These are phyloP conservation scores for Periconia sp. DNA, from an alignment of 2,329 filamentous ascomycete genomes.

Conservation along the genomic window DNA sequence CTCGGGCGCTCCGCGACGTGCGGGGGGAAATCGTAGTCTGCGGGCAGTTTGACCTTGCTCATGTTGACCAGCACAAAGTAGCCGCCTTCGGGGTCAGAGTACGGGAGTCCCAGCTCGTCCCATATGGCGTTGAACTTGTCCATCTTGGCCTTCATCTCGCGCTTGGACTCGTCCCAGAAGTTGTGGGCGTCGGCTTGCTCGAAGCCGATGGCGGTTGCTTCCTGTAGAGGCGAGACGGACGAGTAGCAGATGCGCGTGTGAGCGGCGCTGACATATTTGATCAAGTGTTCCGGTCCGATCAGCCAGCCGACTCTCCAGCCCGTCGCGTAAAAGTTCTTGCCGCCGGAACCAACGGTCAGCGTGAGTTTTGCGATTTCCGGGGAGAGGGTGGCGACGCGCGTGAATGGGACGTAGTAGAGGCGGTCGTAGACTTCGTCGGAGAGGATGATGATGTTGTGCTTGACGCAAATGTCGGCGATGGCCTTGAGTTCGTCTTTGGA, in stretches of 20 bases:
- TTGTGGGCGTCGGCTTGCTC: constrained; percentile 81
- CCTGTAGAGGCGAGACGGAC: constrained; percentile 89
- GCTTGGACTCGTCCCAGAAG: constrained; percentile 84
- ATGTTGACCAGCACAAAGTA: constrained; percentile 98
- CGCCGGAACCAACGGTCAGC: constrained; percentile 90
- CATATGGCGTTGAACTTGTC: constrained; percentile 74
- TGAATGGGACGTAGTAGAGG: constrained; percentile 94
- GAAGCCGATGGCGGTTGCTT: constrained; percentile 91
- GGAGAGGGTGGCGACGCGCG: constrained; percentile 84
- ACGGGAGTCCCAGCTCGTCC: constrained; percentile 56
- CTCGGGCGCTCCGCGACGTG: constrained; percentile 84
- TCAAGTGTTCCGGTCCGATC: constrained; percentile 83
- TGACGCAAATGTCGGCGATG: constrained; percentile 86
- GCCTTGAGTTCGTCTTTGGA: constrained; percentile 77
- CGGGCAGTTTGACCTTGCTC: constrained; percentile 79
- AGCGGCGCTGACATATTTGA: constrained; percentile 88
- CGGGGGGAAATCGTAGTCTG: constrained; percentile 82
- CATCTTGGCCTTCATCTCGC: constrained; percentile 89
- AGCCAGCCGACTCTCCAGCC: constrained; percentile 97
- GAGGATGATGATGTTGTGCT: constrained; percentile 91
- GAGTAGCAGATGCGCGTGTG: constrained; percentile 97
- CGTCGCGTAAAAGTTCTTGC: constrained; percentile 98
- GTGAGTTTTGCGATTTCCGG: constrained; percentile 87
- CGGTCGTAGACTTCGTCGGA: constrained; percentile 78
- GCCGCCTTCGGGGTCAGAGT: constrained; percentile 91